A percentile compares a stretch with the other conserved stretches of the same genome.
phyloP scores from a whole-genome alignment of 208 protist species.

The Paratrypanosoma confusum region DNA sequence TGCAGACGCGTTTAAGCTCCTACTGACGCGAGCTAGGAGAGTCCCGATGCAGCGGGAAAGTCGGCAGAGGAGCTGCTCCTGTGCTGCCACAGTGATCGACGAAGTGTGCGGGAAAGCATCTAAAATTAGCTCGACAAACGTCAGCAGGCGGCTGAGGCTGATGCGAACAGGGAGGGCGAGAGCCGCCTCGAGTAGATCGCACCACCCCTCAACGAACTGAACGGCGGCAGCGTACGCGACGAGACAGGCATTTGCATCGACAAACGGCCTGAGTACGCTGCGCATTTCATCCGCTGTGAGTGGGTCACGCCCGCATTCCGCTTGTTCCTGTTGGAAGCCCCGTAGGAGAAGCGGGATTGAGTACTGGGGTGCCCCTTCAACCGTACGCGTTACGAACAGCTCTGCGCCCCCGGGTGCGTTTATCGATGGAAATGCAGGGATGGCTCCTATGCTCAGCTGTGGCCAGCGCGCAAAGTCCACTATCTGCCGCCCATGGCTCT shows the following conservation, averaged over 20 bases:
- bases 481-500: too few species aligned
- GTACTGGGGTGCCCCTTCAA: slow-evolving; percentile 60
- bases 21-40: slow-evolving; percentile 43
- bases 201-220: slow-evolving; percentile 74
- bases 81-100: slow-evolving; percentile 51
- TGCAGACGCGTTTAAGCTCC: neutral
- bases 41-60: slow-evolving; percentile 56
- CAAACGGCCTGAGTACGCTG: slow-evolving; percentile 39
- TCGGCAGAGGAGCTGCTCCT: slow-evolving; percentile 54
- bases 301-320: slow-evolving; percentile 15
- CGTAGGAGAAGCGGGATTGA: slow-evolving; percentile 46
- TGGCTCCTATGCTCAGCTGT: slow-evolving; percentile 24
- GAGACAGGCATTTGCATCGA: slow-evolving; percentile 70
- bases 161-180: slow-evolving; percentile 33
- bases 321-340: slow-evolving; percentile 34
- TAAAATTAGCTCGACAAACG: slow-evolving; percentile 34
- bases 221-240: slow-evolving; percentile 46
- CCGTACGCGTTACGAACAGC: slow-evolving; percentile 34
- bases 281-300: slow-evolving; percentile 24
- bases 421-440: slow-evolving; percentile 47
- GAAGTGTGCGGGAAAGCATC: slow-evolving; percentile 31
- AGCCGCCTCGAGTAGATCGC: slow-evolving; percentile 34
- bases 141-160: slow-evolving; percentile 22
- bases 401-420: slow-evolving; percentile 20
- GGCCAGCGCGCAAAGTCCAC: slow-evolving; percentile 59